Conservation (phyloP, 2,329 filamentous ascomycete genomes). For the Apiospora marii region DNA sequence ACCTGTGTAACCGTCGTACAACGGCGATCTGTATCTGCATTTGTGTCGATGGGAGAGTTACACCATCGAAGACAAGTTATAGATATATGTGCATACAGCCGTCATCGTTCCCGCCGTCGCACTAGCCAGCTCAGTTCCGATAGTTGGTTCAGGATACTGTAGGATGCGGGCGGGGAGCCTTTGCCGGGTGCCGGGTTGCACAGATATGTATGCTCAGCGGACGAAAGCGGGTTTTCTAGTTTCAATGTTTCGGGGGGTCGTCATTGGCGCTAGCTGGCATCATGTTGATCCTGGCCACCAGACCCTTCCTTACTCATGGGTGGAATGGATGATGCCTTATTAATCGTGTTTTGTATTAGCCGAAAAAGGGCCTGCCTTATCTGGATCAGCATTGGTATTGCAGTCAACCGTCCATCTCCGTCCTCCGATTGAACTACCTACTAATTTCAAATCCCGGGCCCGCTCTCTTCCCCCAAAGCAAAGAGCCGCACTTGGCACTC, state of each 20-base stretch:
- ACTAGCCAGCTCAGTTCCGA: not conserved
- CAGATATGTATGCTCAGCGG: not conserved
- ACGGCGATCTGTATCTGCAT: too few species aligned
- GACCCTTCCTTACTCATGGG: not conserved
- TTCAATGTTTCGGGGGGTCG: conserved; percentile 10
- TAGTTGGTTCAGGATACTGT: not conserved
- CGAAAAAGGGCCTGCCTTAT: not conserved
- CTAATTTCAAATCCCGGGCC: conserved; percentile 15
- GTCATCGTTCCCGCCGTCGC: not conserved
- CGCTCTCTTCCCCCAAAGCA: conserved; percentile 5
- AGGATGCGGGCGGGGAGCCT: not conserved
- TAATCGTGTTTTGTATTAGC: conserved; percentile 9
- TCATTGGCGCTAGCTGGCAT: not conserved
- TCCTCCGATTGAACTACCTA: not conserved
- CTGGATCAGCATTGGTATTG: conserved; percentile 1
- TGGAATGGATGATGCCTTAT: not conserved
- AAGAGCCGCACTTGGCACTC: not conserved
- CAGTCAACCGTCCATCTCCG: not conserved
- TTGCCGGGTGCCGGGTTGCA: conserved; percentile 1
- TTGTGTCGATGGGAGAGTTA: too few species aligned
- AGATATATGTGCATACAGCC: not conserved
- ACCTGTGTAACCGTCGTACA: too few species aligned
- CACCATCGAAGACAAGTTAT: too few species aligned
- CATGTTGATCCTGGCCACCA: not conserved
- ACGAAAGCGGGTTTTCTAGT: conserved; percentile 13